Percentiles rank a stretch among this genome's conserved stretches.
Evolutionary conservation across 2,329 filamentous ascomycete species (phyloP).

Genomic region (Venturia asperata): DNA sequence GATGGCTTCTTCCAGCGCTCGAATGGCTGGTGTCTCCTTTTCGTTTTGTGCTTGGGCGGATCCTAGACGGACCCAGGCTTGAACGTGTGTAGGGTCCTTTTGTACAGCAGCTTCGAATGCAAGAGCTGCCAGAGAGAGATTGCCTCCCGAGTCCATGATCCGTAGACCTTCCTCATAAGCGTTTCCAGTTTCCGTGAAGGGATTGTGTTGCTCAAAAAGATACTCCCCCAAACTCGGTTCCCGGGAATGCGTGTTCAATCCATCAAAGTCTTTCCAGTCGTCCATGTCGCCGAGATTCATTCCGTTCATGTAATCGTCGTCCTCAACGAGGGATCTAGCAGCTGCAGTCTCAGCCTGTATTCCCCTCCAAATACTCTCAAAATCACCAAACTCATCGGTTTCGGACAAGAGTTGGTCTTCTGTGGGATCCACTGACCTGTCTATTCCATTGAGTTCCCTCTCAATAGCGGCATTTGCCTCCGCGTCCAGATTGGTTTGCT

Average conservation of each 20-base stretch:
- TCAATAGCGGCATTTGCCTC: conserved; percentile 69
- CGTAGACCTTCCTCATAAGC: conserved; percentile 89
- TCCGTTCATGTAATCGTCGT: conserved; percentile 56
- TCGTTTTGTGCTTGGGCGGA: conserved; percentile 95
- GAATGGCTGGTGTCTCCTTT: conserved; percentile 92
- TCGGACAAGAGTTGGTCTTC: conserved; percentile 47
- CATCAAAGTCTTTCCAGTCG: conserved; percentile 73
- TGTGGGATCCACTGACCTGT: conserved; percentile 59
- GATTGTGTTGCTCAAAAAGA: conserved; percentile 89
- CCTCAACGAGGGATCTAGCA: conserved; percentile 60
- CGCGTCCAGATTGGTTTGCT: conserved; percentile 53
- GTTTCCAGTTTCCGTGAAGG: conserved; percentile 72
- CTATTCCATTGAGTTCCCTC: conserved; percentile 80
- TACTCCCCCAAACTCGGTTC: conserved; percentile 83
- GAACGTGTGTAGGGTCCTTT: conserved; percentile 76
- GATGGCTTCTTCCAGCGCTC: conserved; percentile 83
- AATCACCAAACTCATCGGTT: conserved; percentile 72
- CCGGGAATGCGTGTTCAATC: conserved; percentile 60
- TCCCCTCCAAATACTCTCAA: conserved; percentile 82
- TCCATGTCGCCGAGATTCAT: conserved; percentile 55
- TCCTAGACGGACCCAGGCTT: conserved; percentile 90
- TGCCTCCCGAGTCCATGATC: conserved; percentile 89
- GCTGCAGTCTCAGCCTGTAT: conserved; percentile 70
- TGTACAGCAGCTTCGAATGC: conserved; percentile 95
- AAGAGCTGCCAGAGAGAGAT: conserved; percentile 83